These are phyloP conservation scores for Mortierella sp. DNA, from an alignment of 371 early-diverging fungal genomes.

Conservation along the genomic window DNA sequence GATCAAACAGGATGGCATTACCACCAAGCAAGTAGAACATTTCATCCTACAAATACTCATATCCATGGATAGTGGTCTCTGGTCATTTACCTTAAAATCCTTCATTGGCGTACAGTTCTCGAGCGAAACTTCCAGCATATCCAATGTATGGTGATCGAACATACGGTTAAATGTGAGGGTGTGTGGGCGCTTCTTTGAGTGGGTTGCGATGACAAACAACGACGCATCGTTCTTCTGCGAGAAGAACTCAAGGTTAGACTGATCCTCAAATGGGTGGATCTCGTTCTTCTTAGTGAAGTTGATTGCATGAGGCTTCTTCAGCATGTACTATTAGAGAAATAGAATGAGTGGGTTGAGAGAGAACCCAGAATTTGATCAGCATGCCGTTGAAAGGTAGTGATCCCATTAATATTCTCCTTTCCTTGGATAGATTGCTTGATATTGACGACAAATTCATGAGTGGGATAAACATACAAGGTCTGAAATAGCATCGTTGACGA, in stretches of 20 bases:
- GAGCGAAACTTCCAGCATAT: conserved; percentile 95
- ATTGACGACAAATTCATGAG: conserved; percentile 2
- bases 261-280: conserved; percentile 96
- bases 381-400: too few species aligned
- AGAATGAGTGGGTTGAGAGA: not conserved
- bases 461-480: conserved; percentile 77
- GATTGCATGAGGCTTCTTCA: conserved; percentile 92
- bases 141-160: conserved; percentile 92
- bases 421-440: not conserved
- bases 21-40: not conserved
- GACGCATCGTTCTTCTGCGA: conserved; percentile 95
- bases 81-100: conserved; percentile 71
- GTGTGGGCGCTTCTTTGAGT: conserved; percentile 97
- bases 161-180: conserved; percentile 90
- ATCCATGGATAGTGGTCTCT: not conserved
- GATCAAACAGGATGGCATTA: not conserved
- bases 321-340: conserved; percentile 71
- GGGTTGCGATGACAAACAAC: conserved; percentile 87
- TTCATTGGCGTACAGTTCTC: conserved; percentile 70
- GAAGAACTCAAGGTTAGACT: conserved; percentile 90
- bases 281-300: conserved; percentile 94
- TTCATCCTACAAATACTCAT: not conserved
- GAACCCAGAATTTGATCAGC: too few species aligned
- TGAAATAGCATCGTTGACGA: conserved; percentile 83
- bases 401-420: not conserved